phyloP scores from a whole-genome alignment of 768 basidiomycete species.

The Termitomyces titanicus region DNA sequence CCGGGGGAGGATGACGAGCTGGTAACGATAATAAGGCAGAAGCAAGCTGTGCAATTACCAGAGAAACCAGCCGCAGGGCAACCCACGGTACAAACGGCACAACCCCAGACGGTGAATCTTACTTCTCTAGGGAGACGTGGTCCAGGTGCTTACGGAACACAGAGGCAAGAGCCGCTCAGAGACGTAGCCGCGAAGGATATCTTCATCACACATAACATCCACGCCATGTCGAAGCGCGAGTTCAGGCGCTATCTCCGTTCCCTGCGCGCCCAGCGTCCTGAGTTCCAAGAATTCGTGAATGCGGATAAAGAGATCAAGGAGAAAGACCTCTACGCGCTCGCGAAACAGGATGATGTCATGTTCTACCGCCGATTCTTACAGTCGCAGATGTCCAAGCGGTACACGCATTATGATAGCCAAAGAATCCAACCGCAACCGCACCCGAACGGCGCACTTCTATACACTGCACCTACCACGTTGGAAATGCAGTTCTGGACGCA shows the following conservation, averaged over 20 bases:
- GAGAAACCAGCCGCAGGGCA: no score
- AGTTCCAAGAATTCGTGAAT: conserved; percentile 48
- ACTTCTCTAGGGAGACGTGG: conserved; percentile 21
- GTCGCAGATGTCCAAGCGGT: conserved; percentile 21
- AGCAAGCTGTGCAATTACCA: no score
- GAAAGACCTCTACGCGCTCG: conserved; percentile 21
- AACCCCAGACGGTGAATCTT: conserved; percentile 11
- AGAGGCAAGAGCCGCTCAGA: neutral
- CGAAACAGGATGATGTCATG: conserved; percentile 15
- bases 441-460: conserved; percentile 56
- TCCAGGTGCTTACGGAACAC: conserved; percentile 22
- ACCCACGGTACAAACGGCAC: neutral
- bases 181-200: neutral
- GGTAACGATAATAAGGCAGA: no score
- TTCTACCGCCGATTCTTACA: conserved; percentile 38
- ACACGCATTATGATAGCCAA: conserved; percentile 17
- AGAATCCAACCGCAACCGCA: conserved; percentile 67
- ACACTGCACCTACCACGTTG: conserved; percentile 49
- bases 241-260: conserved; percentile 60
- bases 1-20: conserved; percentile 20
- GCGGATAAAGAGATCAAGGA: conserved; percentile 12
- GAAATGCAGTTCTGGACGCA: conserved; percentile 50
- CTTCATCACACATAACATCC: conserved; percentile 45
- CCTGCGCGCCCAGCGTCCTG: conserved; percentile 51
- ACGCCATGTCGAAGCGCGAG: conserved; percentile 54